Base-by-base conservation (phyloP, 2,329 filamentous ascomycete species). In the Pseudocercospora vitis region DNA sequence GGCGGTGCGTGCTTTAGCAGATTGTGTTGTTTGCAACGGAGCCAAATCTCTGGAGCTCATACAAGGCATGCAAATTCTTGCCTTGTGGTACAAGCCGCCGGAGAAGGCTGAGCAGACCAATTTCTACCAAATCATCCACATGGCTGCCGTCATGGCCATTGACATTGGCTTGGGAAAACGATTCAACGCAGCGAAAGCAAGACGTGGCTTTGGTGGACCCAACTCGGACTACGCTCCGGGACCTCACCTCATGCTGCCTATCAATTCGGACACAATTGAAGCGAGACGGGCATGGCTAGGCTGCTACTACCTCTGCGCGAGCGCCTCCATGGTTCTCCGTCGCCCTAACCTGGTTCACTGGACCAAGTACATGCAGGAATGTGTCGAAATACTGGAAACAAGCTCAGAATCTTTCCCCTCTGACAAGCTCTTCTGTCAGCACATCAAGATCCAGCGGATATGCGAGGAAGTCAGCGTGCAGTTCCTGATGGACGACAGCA, bases 61-160 rank as follows among this genome's bases (percentile, higher is more conserved):
- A 7, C 91, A 96, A 72, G 82, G 88, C 1, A 74, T 95, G 33
- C 80, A 89, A 53, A 76, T 95, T 3, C 78, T 83, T 5, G 83
- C 86, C n/a, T 81, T 91, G 16, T 95, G 90, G 88, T 95, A 95
- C 69, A 85, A 84, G 69, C 89, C 89, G 12, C 90, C 90, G 0
- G 85, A 92, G 61, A 81, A 88, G 63, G 88, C 88, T 55, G 89
- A 95, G 65, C 87, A 94, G 72, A 82, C 92, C 65, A 94, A 94
- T 68, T 95, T 94, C 69, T 95, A 94, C 73, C 88, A 92, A 73
- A 80, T 94, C 60, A 84, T 90, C 40, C 89, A 95, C 68, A 83
- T 89, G 66, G 87, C 88, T 2, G 86, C 86, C 44, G 81, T 89
- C 62, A 89, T 95, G 85, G 87, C 86, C 21, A 84, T 95, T 50